A percentile compares a stretch with the other conserved stretches of the same genome.
These are phyloP conservation scores for Effrenium voratum DNA, from an alignment of 73 alveolate species.

Conservation along the genomic window DNA sequence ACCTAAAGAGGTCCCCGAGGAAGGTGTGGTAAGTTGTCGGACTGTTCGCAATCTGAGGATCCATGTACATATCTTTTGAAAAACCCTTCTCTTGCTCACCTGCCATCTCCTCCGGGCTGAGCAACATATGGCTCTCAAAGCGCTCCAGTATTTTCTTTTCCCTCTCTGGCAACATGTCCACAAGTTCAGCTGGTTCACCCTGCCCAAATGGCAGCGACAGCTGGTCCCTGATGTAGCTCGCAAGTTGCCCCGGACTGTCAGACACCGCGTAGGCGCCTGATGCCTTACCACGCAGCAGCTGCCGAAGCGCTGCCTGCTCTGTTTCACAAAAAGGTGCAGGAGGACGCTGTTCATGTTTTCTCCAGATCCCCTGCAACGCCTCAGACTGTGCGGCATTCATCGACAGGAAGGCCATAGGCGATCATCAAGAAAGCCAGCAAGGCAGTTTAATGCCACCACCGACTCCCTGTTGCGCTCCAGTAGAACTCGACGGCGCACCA, in stretches of 20 bases:
- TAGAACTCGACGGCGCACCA: background rate
- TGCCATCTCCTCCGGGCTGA: slow-evolving; percentile 3
- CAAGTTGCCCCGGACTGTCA: slow-evolving; percentile 16
- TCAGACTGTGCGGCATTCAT: background rate
- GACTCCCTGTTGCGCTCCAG: background rate
- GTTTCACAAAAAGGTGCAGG: background rate
- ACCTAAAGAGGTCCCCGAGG: background rate
- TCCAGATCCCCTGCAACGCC: background rate
- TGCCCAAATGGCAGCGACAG: slow-evolving; percentile 15
- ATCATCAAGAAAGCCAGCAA: slow-evolving; percentile 3
- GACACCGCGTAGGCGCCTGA: background rate
- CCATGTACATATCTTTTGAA: background rate
- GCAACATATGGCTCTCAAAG: background rate
- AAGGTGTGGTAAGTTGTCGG: background rate
- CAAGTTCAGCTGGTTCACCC: background rate
- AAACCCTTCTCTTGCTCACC: slow-evolving; percentile 12
- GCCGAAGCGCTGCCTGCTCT: slow-evolving; percentile 42
- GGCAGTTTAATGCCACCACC: background rate
- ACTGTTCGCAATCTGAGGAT: background rate
- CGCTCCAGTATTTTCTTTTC: background rate
- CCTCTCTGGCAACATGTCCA: background rate
- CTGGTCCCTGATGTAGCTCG: background rate
- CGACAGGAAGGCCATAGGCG: background rate
- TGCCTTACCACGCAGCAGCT: slow-evolving; percentile 38
- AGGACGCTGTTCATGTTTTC: background rate